These are phyloP conservation scores for Botryotinia convoluta DNA, from an alignment of 2,329 filamentous ascomycete species.

Conservation along the genomic window DNA sequence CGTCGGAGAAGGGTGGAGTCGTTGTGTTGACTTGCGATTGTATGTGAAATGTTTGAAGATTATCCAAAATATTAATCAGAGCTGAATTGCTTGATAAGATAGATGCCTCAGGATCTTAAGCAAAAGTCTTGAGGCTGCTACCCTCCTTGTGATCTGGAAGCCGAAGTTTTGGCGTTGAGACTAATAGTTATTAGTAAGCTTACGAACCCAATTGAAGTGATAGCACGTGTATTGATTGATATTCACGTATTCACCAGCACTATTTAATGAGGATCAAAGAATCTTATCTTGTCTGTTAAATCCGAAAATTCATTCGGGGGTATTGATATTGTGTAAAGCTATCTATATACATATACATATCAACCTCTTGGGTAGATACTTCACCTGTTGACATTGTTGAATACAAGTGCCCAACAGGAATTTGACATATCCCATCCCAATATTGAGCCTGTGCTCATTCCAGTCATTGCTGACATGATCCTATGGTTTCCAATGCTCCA, in stretches of 20 bases:
- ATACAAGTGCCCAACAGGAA: background rate
- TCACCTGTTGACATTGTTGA: background rate
- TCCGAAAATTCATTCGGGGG: background rate
- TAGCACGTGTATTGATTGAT: background rate
- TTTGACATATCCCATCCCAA: background rate
- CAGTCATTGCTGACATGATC: constrained; percentile 18
- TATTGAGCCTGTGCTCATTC: background rate
- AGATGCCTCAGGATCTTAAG: background rate
- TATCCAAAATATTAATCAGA: background rate
- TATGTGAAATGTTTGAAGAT: constrained; percentile 3
- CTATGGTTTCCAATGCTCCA: constrained; percentile 13
- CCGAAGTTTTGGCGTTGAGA: constrained; percentile 1
- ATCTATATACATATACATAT: constrained; percentile 6
- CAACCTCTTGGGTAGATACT: background rate
- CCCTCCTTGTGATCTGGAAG: background rate
- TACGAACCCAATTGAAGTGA: background rate
- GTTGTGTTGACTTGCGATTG: background rate
- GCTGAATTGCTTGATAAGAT: background rate
- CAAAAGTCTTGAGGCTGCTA: background rate
- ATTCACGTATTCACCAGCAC: background rate
- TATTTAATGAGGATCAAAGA: background rate
- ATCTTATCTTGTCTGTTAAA: background rate
- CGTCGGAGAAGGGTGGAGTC: background rate
- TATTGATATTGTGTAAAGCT: constrained; percentile 4
- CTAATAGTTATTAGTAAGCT: background rate